A percentile compares a stretch with the other conserved stretches of the same genome.
Conservation (phyloP, 129 eudicot genomes). For the Ambrosia artemisiifolia region DNA sequence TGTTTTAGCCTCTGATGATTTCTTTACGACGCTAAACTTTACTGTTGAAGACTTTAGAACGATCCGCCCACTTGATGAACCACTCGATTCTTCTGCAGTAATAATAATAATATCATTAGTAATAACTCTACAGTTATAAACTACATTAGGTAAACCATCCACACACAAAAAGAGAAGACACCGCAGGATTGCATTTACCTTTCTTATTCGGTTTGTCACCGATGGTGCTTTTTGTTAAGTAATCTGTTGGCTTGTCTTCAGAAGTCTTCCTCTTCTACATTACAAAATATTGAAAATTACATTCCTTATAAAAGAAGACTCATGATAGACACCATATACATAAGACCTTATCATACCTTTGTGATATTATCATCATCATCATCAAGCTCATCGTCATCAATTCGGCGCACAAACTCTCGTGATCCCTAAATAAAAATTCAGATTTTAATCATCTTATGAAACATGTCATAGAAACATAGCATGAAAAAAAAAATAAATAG, state of each 20-base stretch:
- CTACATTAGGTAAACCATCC: background rate
- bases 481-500: background rate
- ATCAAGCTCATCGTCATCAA: conserved; percentile 49
- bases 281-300: background rate
- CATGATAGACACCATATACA: background rate
- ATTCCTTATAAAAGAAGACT: background rate
- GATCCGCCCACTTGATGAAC: background rate
- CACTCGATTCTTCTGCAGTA: background rate
- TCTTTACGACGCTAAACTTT: background rate
- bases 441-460: background rate
- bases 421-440: conserved; percentile 34
- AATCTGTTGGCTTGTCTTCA: conserved; percentile 49
- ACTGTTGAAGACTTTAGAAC: background rate
- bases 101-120: background rate
- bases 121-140: background rate
- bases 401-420: conserved; percentile 41
- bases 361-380: conserved; percentile 40
- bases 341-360: conserved; percentile 15
- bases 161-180: background rate
- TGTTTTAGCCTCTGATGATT: background rate
- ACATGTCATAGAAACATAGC: background rate
- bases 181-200: conserved; percentile 24
- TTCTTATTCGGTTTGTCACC: conserved; percentile 25
- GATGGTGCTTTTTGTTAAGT: conserved; percentile 28
- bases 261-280: conserved; percentile 49